Conservation (phyloP, 768 basidiomycete genomes). For the Rhodotorula sphaerocarpa region DNA sequence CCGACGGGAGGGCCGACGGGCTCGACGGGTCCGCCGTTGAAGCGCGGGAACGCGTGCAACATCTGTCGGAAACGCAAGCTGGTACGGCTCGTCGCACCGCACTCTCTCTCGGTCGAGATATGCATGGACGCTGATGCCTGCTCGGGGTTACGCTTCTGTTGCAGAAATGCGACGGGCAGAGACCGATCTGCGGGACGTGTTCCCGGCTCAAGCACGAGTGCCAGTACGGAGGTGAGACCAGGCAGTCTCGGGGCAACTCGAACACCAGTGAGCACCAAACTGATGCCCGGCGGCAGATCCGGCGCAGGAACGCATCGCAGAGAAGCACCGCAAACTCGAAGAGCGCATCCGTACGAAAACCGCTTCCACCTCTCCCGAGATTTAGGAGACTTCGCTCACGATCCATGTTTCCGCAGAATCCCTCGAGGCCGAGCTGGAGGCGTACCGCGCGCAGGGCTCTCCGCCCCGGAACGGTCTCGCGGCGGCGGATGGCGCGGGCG, state of each 20-base stretch:
- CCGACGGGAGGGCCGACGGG: too few species aligned
- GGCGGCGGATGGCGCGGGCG: too few species aligned
- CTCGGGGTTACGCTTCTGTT: too few species aligned
- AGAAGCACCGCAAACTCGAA: conserved; percentile 17
- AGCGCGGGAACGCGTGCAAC: conserved; percentile 19
- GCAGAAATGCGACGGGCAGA: conserved; percentile 14
- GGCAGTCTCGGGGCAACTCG: too few species aligned
- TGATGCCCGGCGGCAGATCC: conserved; percentile 12
- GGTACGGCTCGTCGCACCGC: not conserved
- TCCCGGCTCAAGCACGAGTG: conserved; percentile 30
- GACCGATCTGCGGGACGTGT: conserved; percentile 26
- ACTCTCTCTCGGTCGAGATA: too few species aligned
- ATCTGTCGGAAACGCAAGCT: conserved; percentile 28
- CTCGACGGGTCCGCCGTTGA: conserved; percentile 27
- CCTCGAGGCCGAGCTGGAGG: conserved; percentile 28
- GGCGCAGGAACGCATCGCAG: conserved; percentile 7
- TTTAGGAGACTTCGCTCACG: too few species aligned
- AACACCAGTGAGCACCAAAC: too few species aligned
- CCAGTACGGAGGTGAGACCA: conserved; percentile 19
- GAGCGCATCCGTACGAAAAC: conserved; percentile 13
- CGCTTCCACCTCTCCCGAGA: not conserved
- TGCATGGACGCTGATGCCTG: too few species aligned
- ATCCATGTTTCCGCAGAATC: not conserved
- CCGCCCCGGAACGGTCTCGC: not conserved
- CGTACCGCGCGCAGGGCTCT: not conserved